Evolutionary conservation across 2,329 filamentous ascomycete genomes (phyloP).

Genomic region (Aspergillus tubingensis): DNA sequence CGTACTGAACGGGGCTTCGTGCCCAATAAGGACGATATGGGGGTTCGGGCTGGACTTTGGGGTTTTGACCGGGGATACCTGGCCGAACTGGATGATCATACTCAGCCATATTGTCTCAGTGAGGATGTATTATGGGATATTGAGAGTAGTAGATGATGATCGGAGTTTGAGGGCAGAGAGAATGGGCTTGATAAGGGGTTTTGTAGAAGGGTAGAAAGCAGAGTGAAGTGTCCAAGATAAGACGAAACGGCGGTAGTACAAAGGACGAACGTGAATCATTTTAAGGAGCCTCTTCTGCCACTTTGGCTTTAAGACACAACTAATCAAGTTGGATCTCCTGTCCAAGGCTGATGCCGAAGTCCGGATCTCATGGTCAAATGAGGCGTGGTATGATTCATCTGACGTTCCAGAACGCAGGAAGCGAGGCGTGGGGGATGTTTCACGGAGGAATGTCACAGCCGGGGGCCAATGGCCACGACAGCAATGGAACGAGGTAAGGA

Average conservation of each 20-base stretch:
- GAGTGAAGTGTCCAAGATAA: neutral
- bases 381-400: constrained; percentile 4
- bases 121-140: neutral
- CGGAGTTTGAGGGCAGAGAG: neutral
- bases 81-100: constrained; percentile 24
- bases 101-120: constrained; percentile 24
- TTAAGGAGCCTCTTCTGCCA: constrained; percentile 6
- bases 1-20: constrained; percentile 39
- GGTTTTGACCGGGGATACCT: constrained; percentile 16
- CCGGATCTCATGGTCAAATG: neutral
- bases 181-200: neutral
- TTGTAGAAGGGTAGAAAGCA: neutral
- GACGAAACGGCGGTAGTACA: constrained; percentile 14
- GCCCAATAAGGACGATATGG: constrained; percentile 43
- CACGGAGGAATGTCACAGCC: constrained; percentile 3
- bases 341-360: neutral
- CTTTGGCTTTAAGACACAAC: neutral
- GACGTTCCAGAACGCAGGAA: constrained; percentile 8
- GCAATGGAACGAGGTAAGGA: neutral
- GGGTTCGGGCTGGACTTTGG: constrained; percentile 17
- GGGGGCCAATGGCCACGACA: neutral
- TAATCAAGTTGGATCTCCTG: neutral
- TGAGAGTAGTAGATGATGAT: neutral
- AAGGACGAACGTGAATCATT: constrained; percentile 15
- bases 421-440: neutral